Percentiles rank a stretch among this genome's conserved stretches.
Evolutionary conservation across 208 protist species (phyloP).

Genomic region (Acanthamoeba royreba): DNA sequence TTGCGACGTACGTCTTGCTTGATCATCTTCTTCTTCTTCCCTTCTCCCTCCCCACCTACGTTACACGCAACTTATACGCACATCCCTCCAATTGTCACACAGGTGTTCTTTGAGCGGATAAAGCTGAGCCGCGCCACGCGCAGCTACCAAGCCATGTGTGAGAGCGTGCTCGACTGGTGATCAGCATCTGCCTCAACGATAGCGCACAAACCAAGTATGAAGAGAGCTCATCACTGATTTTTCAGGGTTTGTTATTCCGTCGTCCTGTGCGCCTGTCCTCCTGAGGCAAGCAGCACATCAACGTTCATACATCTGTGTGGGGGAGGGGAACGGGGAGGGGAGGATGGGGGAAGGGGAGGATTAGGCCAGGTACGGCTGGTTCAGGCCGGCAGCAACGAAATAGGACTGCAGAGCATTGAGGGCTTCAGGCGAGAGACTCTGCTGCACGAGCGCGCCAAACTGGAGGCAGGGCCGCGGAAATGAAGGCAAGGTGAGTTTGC

Average conservation of each 20-base stretch:
- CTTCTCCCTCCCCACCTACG: no score
- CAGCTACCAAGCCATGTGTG: not conserved
- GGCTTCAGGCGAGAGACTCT: not conserved
- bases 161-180: not conserved
- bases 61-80: no score
- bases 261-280: no score
- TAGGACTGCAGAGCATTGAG: not conserved
- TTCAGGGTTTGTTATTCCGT: no score
- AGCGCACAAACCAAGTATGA: no score
- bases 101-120: conserved; percentile 25
- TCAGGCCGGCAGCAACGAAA: not conserved
- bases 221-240: no score
- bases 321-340: no score
- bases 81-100: no score
- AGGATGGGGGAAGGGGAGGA: no score
- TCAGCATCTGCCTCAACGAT: no score
- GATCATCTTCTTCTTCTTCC: not conserved
- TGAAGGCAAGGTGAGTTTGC: not conserved
- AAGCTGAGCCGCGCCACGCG: not conserved
- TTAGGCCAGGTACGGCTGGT: conserved; percentile 7
- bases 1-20: not conserved
- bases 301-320: no score
- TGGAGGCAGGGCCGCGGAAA: not conserved
- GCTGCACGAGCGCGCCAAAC: not conserved
- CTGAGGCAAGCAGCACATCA: no score